Percentiles rank a stretch among this genome's conserved stretches.
phyloP scores from a whole-genome alignment of 139 green algal species.

The Chlamydomonas schloesseri region DNA sequence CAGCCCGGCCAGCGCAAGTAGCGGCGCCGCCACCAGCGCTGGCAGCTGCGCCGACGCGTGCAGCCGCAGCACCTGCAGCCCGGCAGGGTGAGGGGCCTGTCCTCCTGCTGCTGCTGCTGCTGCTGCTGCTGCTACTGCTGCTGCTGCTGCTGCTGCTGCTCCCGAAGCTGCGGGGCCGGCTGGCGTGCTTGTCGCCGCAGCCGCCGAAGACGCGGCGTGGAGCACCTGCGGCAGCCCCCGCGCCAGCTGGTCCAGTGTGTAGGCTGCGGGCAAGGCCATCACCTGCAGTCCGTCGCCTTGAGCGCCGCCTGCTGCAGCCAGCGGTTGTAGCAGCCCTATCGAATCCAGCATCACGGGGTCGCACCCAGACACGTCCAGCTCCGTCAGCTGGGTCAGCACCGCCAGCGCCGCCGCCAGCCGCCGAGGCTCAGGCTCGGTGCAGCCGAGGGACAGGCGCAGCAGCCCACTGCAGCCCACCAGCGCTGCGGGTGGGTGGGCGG shows the following conservation, averaged over 20 bases:
- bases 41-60: conserved; percentile 13
- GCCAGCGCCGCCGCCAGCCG: conserved; percentile 4
- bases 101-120: no score
- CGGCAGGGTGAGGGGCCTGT: background rate
- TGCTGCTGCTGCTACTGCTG: background rate
- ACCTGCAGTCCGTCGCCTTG: background rate
- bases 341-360: background rate
- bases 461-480: background rate
- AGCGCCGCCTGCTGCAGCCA: background rate
- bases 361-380: conserved; percentile 19
- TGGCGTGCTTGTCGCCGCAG: no score
- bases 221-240: background rate
- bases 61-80: background rate
- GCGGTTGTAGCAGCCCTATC: background rate
- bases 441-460: background rate
- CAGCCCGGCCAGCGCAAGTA: background rate
- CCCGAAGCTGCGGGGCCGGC: background rate
- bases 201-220: background rate
- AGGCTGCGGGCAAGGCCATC: conserved; percentile 1
- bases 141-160: background rate
- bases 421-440: background rate
- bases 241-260: background rate
- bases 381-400: background rate
- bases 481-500: no score
- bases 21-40: background rate